phyloP scores from a whole-genome alignment of 768 basidiomycete species.

The Boletus rufocinnamomeus region DNA sequence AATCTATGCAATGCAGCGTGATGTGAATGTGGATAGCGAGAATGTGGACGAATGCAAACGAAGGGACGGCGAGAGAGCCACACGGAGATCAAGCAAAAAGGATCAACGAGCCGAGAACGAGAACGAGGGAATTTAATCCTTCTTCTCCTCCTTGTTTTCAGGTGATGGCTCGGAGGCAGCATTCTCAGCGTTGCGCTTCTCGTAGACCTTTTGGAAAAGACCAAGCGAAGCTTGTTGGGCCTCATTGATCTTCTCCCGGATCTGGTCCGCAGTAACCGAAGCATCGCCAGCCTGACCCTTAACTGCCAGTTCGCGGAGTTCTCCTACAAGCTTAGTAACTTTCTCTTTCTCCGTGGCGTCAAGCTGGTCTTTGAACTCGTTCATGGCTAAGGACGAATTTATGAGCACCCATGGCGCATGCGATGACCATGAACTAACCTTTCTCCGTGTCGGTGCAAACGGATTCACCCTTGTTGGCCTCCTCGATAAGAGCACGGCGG shows the following conservation, averaged over 20 bases:
- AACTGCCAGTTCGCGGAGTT: conserved; percentile 84
- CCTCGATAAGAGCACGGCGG: conserved; percentile 87
- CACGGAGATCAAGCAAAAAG: conserved; percentile 13
- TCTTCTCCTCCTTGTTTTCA: conserved; percentile 72
- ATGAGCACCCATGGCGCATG: not conserved
- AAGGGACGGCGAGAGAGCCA: conserved; percentile 26
- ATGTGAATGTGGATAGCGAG: conserved; percentile 7
- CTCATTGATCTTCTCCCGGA: conserved; percentile 91
- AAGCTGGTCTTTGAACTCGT: conserved; percentile 97
- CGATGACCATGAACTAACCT: conserved; percentile 45
- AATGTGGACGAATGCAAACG: conserved; percentile 22
- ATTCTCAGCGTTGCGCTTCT: conserved; percentile 84
- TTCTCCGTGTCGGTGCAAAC: conserved; percentile 96
- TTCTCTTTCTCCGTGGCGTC: conserved; percentile 92
- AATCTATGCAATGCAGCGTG: conserved; percentile 30
- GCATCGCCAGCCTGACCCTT: conserved; percentile 90
- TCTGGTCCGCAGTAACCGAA: conserved; percentile 77
- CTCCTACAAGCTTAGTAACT: conserved; percentile 80
- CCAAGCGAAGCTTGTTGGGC: conserved; percentile 94
- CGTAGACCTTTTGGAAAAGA: conserved; percentile 97
- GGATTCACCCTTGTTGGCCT: conserved; percentile 95
- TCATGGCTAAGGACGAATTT: conserved; percentile 62
- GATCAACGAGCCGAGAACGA: not conserved
- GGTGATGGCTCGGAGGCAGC: conserved; percentile 45
- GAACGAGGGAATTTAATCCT: conserved; percentile 56